Base-by-base conservation (phyloP, 1,139 yeast genomes). In the Lodderomyces metapsilosis region DNA sequence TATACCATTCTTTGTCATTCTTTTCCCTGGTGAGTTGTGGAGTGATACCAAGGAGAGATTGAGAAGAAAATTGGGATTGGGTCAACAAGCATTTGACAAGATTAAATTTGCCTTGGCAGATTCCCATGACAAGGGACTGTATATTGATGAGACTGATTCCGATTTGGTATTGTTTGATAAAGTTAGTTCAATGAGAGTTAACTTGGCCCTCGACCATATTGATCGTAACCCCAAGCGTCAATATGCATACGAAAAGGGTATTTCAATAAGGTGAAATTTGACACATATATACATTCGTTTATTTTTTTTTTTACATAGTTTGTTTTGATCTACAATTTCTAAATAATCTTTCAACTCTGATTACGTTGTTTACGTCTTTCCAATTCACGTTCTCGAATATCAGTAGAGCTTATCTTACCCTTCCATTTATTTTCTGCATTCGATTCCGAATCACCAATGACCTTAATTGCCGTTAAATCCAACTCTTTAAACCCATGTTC, bases 371-470 rank as follows among this genome's bases (percentile, higher is more conserved):
- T 15, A 6, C 32, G 17, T 34, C 43, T 38, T 15, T 43, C 32
- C 11, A 33, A 34, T 35, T 58, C 63, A 33, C 49, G 41, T 45
- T 57, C 54, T 44, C 78, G 56, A 22, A 73, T 62, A 45, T 66
- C 74, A 0, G 98, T 92, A 41, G 96, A 88, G 54, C 98, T 89
- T 43, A 94, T 57, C 58, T 94, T 94, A 24, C 84, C 87, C 34
- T 74, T 70, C 75, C 85, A 84, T 30, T 55, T 54, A 39, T 64
- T 59, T 34, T 77, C 78, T n/a, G 64, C 70, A 30, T 47, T 50
- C 10, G 76, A 77, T 13, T 62, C 63, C 4, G 81, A 82, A 18
- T 50, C 61, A 0, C 95, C 95, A 28, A 92, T 66, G 1, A 91
- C 85, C 32, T 81, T 80, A 6, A 88, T 84, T 20, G 78, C 78